A percentile compares a stretch with the other conserved stretches of the same genome.
Conservation (phyloP, 2,329 filamentous ascomycete species). For the Lachnellula occidentalis region DNA sequence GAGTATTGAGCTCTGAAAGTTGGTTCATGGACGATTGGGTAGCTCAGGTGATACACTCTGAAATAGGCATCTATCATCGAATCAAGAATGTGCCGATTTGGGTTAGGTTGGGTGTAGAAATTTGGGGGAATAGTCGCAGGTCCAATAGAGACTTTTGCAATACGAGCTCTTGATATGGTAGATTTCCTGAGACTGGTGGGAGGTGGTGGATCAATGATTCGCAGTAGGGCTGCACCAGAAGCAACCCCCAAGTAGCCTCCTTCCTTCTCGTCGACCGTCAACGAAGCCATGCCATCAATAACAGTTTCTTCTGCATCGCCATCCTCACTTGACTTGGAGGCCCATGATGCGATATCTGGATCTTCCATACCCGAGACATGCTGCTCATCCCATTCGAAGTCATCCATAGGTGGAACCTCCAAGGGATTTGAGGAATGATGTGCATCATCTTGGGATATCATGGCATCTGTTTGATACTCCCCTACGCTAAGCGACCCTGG, state of each 20-base stretch:
- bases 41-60: conserved; percentile 37
- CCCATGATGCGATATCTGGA: conserved; percentile 3
- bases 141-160: background rate
- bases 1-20: conserved; percentile 34
- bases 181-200: background rate
- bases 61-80: conserved; percentile 37
- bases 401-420: conserved; percentile 5
- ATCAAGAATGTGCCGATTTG: conserved; percentile 9
- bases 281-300: conserved; percentile 18
- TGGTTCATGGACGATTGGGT: conserved; percentile 41
- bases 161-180: background rate
- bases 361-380: conserved; percentile 3
- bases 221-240: conserved; percentile 13
- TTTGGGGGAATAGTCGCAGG: background rate
- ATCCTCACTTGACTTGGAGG: conserved; percentile 5
- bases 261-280: conserved; percentile 13
- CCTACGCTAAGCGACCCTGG: background rate
- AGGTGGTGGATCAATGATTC: conserved; percentile 8
- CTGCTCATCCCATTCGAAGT: conserved; percentile 11
- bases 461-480: background rate
- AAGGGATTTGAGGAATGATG: background rate
- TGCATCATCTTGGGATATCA: background rate
- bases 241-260: conserved; percentile 16
- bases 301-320: conserved; percentile 6
- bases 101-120: conserved; percentile 1